Conservation (phyloP, 2,329 filamentous ascomycete species). For the Phaeoacremonium minimum region DNA sequence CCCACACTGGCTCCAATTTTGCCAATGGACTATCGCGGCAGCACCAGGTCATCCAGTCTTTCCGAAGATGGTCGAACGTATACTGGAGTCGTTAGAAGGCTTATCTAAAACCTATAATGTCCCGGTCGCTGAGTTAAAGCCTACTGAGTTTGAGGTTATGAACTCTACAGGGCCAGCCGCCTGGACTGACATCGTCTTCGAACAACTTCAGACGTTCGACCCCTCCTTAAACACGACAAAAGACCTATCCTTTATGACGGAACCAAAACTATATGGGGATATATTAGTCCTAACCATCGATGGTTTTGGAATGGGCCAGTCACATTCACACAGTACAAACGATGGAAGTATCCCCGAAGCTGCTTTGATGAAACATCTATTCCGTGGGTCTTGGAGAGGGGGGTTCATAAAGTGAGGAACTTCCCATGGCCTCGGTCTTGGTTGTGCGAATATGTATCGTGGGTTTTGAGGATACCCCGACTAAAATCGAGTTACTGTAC, state of each 20-base stretch:
- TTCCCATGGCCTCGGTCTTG: too few species aligned
- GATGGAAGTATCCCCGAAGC: neutral
- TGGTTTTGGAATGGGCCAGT: slow-evolving; percentile 12
- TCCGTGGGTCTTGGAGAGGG: slow-evolving; percentile 10
- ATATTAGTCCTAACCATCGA: slow-evolving; percentile 15
- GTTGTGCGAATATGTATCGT: too few species aligned
- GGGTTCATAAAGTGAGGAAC: too few species aligned
- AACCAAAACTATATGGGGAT: slow-evolving; percentile 14
- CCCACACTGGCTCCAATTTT: slow-evolving; percentile 24
- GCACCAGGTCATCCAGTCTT: slow-evolving; percentile 23
- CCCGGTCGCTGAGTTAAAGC: neutral
- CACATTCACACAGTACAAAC: slow-evolving; percentile 11
- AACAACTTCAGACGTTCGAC: slow-evolving; percentile 1
- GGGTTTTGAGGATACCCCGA: too few species aligned
- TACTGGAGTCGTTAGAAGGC: slow-evolving; percentile 14
- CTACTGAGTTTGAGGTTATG: slow-evolving; percentile 3
- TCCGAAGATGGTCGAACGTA: slow-evolving; percentile 18
- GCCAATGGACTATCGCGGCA: slow-evolving; percentile 29
- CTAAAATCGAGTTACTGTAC: too few species aligned
- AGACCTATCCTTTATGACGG: slow-evolving; percentile 10
- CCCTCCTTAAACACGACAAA: slow-evolving; percentile 5
- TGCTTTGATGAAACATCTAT: slow-evolving; percentile 10
- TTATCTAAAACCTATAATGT: slow-evolving; percentile 4
- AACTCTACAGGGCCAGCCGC: slow-evolving; percentile 8
- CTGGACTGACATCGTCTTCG: slow-evolving; percentile 9